Evolutionary conservation across 768 basidiomycete genomes (phyloP), one percentile per base, ranked within the genome.

Genomic region (Scleroderma bovista): DNA sequence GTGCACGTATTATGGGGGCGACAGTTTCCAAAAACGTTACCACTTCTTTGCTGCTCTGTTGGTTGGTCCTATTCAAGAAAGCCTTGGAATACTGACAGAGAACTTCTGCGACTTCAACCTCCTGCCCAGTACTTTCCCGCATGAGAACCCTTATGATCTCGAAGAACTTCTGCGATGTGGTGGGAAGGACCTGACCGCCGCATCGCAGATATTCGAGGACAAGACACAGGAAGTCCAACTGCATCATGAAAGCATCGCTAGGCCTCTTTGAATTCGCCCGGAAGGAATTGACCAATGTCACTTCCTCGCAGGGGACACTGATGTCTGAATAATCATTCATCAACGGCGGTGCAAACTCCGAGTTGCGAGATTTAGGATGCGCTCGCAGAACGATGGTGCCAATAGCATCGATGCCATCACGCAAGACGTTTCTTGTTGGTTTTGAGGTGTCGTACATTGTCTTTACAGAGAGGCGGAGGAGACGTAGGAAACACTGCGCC

Each of bases 351-450:
- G 59, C 34, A 17, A 48, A 48, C 41, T 79, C 79, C 1, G 68
- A 55, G 20, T 57, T 55, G 58, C 78, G 84, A 13, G 72, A 26
- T 61, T 70, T 80, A 71, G 24, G 66, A 3, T 68, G 45, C 33
- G 63, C 63, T 44, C 77, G 79, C 29, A 69, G 64, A 13, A 86
- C 69, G 26, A 86, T 78, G 9, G 62, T 54, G 15, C 81, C 79
- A 19, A 91, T 65, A 1, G 86, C 86, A n/a, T 77, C 74, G 24
- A 88, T 78, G 2, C 87, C 88, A 32, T 85, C 83, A 38, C 74
- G 72, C 12, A 89, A 69, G 5, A 86, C 74, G 2, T 62, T 60
- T n/a, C 81, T 72, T 5, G 83, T 72, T 2, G 73, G 67, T 1
- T 67, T 61, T 1, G 84, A 83, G 5, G 72, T 71, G 43, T 82